Evolutionary conservation across 2,329 filamentous ascomycete species (phyloP), one percentile per base, ranked within the genome.

Genomic region (Trichoderma breve): DNA sequence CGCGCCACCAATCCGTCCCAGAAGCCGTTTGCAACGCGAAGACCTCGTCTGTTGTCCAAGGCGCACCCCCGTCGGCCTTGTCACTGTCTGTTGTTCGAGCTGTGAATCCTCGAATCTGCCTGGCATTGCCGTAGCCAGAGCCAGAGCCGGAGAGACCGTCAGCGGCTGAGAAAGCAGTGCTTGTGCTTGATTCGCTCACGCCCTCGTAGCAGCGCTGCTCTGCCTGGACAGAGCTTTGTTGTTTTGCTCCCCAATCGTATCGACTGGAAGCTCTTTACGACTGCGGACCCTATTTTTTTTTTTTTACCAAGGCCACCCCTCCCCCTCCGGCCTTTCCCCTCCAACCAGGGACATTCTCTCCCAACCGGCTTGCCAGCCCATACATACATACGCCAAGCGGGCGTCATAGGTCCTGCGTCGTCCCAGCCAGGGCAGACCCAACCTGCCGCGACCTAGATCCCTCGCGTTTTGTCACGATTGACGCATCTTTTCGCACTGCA

Each of bases 401-500:
- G 72, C 72, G 72, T 73, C 72, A 73, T 73, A 71, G 72, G 53
- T 73, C 68, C 67, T 63, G 67, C 39, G 39, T 67, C 68, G 26
- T 73, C 24, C 57, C 57, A 64, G 63, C 63, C 63, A 67, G 72
- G 72, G 55, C 61, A 71, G 64, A 67, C 55, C 61, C 55, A 71
- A 69, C 34, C 62, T 68, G 62, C 72, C 51, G 57, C 71, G 67
- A 65, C 71, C 60, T 57, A 63, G 75, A 77, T 74, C 74, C 75
- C 74, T 76, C 74, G 60, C 76, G 74, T 76, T 75, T 75, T 78
- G 75, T 80, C 82, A 83, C 81, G 82, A 83, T 84, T 87, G 83
- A 86, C 85, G 84, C 85, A 87, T 80, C 80, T 81, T 84, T 86
- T 39, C 15, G 86, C 86, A 87, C 76, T 76, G 75, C 83, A 83